Base-by-base conservation (phyloP, 1,284 basidiomycete genomes). In the Ceratobasidium sp. region DNA sequence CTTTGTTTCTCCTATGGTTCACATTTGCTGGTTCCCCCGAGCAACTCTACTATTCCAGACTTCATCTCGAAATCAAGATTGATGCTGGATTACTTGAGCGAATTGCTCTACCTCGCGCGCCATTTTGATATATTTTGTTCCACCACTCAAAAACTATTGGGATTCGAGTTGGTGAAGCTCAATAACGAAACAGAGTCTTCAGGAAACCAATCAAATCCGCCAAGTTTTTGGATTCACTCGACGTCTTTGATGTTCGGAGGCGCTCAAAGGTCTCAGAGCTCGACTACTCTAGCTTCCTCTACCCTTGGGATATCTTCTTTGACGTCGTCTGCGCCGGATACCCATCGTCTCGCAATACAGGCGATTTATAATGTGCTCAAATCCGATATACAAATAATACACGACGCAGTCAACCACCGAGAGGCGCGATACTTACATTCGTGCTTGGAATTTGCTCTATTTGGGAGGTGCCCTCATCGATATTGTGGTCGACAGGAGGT, bases 1-100 rank as follows among this genome's bases (percentile, higher is more conserved):
- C 53, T 68, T 32, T 68, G 65, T 15, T 68, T 68, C 20, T n/a
- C 50, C 3, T 45, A 56, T 5, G 43, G 65, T 34, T 35, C 65
- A n/a, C n/a, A n/a, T n/a, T n/a, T n/a, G n/a, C n/a, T n/a, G n/a
- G n/a, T n/a, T n/a, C n/a, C n/a, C n/a, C n/a, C n/a, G n/a, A n/a
- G n/a, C n/a, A 50, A 50, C 32, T 29, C n/a, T 8, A 50, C 43
- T 6, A 22, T 35, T 2, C 29, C 58, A 1, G 22, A 42, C 2
- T 49, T 62, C 15, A 17, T 62, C 8, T 22, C 31, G 1, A 50
- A 62, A 1, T 50, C 58, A 3, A 12, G 6, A 7, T 47, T 62
- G 3, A 47, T 47, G 12, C 45, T 62, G 27, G 50, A 34, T 17
- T 62, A 62, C 20, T 62, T 47, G 45, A 50, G 38, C 29, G 40